phyloP scores from a whole-genome alignment of 179 eudicot genomes.

The Beta corolliflora region DNA sequence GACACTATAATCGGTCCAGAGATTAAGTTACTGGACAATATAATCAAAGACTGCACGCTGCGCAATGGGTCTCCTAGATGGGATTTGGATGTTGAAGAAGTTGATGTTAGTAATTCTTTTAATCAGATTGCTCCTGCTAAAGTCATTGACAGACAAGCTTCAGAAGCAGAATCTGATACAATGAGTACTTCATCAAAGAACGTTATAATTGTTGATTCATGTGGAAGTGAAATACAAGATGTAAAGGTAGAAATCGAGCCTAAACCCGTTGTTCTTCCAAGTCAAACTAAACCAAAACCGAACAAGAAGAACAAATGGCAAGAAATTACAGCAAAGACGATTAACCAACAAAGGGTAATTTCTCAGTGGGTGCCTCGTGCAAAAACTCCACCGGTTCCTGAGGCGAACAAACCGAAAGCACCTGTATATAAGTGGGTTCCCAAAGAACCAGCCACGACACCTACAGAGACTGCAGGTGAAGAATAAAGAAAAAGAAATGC shows the following conservation, averaged over 20 bases:
- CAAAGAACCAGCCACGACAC: slow-evolving; percentile 29
- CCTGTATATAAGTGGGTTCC: slow-evolving; percentile 45
- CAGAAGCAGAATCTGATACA: slow-evolving; percentile 14
- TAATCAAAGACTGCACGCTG: slow-evolving; percentile 31
- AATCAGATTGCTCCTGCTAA: slow-evolving; percentile 1
- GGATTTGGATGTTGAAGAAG: slow-evolving; percentile 31
- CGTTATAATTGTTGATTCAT: slow-evolving; percentile 24
- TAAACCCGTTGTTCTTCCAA: slow-evolving; percentile 16
- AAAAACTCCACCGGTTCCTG: slow-evolving; percentile 30
- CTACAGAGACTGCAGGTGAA: slow-evolving; percentile 15
- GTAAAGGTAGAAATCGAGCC: slow-evolving; percentile 38
- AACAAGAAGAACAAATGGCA: slow-evolving; percentile 44
- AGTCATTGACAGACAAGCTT: neutral
- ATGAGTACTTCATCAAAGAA: slow-evolving; percentile 16
- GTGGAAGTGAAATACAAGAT: slow-evolving; percentile 27
- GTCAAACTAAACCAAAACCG: slow-evolving; percentile 21
- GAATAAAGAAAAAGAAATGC: slow-evolving; percentile 18
- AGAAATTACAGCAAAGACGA: slow-evolving; percentile 42
- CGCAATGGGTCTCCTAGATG: slow-evolving; percentile 41
- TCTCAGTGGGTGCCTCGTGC: slow-evolving; percentile 46
- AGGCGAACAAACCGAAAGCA: slow-evolving; percentile 32
- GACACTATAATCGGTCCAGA: slow-evolving; percentile 15
- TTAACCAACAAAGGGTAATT: slow-evolving; percentile 42
- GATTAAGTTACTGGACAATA: neutral
- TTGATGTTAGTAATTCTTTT: neutral